Percentiles rank a stretch among this genome's conserved stretches.
phyloP scores from a whole-genome alignment of 352 stramenopile species.

The Elongisporangium anandrum region DNA sequence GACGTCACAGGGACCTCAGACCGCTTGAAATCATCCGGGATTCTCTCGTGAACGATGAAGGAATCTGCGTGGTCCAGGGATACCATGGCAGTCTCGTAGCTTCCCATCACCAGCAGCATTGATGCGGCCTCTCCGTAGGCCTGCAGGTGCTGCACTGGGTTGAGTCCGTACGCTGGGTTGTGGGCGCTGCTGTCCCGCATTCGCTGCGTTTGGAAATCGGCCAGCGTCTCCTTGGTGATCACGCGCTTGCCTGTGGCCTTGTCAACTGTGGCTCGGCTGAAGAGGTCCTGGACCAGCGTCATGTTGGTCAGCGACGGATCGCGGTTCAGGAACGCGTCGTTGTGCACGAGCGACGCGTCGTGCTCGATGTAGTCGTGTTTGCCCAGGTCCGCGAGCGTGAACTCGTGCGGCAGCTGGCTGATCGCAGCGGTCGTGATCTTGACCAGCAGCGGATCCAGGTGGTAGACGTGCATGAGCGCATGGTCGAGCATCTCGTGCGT shows the following conservation, averaged over 20 bases:
- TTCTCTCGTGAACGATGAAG: slow-evolving; percentile 46
- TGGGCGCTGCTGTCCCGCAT: slow-evolving; percentile 25
- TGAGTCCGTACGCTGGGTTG: slow-evolving; percentile 41
- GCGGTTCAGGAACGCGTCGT: slow-evolving; percentile 40
- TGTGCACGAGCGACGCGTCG: slow-evolving; percentile 58
- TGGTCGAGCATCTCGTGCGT: slow-evolving; percentile 30
- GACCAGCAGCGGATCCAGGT: slow-evolving; percentile 34
- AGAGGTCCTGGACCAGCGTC: slow-evolving; percentile 34
- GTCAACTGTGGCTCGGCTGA: slow-evolving; percentile 23
- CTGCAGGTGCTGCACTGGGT: slow-evolving; percentile 24
- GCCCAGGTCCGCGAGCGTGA: slow-evolving; percentile 40
- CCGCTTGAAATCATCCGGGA: slow-evolving; percentile 32
- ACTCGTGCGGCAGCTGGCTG: slow-evolving; percentile 12
- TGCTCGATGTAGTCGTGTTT: slow-evolving; percentile 66
- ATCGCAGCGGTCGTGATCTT: background rate
- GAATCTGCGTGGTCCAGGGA: slow-evolving; percentile 37
- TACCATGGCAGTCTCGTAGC: slow-evolving; percentile 29
- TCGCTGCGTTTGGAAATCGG: slow-evolving; percentile 31
- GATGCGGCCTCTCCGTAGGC: slow-evolving; percentile 49
- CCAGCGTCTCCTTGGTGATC: slow-evolving; percentile 36
- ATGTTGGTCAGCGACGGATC: slow-evolving; percentile 40
- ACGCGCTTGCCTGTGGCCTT: slow-evolving; percentile 5
- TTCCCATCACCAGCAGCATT: slow-evolving; percentile 41
- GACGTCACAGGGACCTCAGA: slow-evolving; percentile 36
- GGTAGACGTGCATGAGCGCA: slow-evolving; percentile 44